A percentile compares a stretch with the other conserved stretches of the same genome.
Conservation (phyloP, 2,329 filamentous ascomycete genomes). For the Rhytidhysteron rufulum region DNA sequence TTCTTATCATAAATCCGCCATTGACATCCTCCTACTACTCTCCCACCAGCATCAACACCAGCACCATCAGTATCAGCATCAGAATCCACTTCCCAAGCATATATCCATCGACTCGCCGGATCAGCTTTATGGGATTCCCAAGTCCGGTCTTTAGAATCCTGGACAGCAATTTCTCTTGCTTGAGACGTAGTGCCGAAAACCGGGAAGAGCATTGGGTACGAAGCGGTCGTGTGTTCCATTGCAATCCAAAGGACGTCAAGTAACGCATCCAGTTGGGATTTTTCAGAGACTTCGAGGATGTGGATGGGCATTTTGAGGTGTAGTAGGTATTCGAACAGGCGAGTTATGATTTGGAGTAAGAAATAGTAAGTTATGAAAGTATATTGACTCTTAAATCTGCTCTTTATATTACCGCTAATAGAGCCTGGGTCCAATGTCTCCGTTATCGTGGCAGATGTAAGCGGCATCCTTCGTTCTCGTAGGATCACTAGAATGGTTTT, state of each 20-base stretch:
- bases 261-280: not conserved
- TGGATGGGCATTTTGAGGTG: not conserved
- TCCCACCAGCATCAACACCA: no score
- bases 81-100: not conserved
- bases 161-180: not conserved
- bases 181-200: not conserved
- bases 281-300: not conserved
- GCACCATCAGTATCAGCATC: not conserved
- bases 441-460: no score
- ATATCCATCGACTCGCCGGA: not conserved
- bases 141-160: not conserved
- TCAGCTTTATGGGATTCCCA: not conserved
- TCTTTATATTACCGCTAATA: no score
- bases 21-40: not conserved
- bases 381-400: no score
- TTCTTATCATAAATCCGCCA: not conserved
- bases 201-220: not conserved
- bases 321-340: no score
- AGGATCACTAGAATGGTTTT: no score
- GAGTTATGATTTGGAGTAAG: no score
- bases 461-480: no score
- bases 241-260: not conserved
- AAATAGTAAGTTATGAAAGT: no score
- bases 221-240: not conserved
- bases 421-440: no score